These are phyloP conservation scores for Fusarium albidum DNA, from an alignment of 2,329 filamentous ascomycete genomes.

Conservation along the genomic window DNA sequence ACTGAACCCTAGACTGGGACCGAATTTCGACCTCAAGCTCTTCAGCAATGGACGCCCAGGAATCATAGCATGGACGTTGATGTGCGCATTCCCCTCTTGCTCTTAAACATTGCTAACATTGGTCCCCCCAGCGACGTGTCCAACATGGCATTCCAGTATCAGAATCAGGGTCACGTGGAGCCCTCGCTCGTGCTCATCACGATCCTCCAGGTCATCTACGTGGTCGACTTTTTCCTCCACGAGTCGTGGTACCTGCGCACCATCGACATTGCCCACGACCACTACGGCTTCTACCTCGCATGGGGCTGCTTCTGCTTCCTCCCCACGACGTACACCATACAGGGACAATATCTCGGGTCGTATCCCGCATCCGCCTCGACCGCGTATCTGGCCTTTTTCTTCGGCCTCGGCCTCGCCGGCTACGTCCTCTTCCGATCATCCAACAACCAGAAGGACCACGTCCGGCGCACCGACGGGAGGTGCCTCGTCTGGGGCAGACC, in stretches of 20 bases:
- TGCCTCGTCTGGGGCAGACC: constrained; percentile 54
- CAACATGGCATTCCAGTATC: constrained; percentile 49
- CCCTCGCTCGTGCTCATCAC: constrained; percentile 51
- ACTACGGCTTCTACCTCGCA: constrained; percentile 54
- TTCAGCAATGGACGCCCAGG: constrained; percentile 58
- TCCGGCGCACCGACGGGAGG: constrained; percentile 48
- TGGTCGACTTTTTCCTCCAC: constrained; percentile 58
- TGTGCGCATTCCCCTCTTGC: constrained; percentile 39
- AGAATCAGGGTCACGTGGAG: constrained; percentile 48
- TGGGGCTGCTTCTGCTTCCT: constrained; percentile 57
- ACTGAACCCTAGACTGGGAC: constrained; percentile 53
- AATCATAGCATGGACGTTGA: constrained; percentile 57
- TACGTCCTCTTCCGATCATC: constrained; percentile 55
- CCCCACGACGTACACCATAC: constrained; percentile 56
- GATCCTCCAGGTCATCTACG: constrained; percentile 54
- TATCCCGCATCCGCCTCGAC: constrained; percentile 48
- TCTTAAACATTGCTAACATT: constrained; percentile 27
- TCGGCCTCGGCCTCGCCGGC: constrained; percentile 39
- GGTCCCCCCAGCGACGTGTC: constrained; percentile 35
- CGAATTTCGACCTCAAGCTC: constrained; percentile 54
- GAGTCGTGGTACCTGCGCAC: constrained; percentile 59
- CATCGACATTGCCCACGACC: constrained; percentile 54
- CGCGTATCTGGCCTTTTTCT: constrained; percentile 34
- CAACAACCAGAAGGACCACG: constrained; percentile 55
- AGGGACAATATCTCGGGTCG: constrained; percentile 55